Conservation (phyloP, 2,329 filamentous ascomycete genomes). For the Xylaria hypoxylon region DNA sequence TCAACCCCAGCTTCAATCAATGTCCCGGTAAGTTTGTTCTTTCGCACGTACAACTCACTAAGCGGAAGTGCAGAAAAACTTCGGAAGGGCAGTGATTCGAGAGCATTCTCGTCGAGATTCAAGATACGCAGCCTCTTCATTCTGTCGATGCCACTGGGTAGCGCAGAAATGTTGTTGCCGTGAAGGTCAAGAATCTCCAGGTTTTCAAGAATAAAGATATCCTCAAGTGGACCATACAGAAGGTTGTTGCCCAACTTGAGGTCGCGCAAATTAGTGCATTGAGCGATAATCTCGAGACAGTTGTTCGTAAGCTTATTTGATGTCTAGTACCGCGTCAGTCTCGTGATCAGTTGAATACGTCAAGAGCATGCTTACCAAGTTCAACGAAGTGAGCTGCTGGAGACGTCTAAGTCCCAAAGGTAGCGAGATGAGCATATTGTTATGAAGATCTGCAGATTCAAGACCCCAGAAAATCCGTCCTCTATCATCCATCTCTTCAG, state of each 20-base stretch:
- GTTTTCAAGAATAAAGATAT: slow-evolving; percentile 72
- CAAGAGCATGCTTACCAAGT: slow-evolving; percentile 69
- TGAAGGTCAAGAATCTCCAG: slow-evolving; percentile 87
- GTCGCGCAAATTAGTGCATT: slow-evolving; percentile 79
- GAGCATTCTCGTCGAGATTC: slow-evolving; percentile 82
- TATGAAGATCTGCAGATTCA: slow-evolving; percentile 86
- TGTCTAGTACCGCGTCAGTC: slow-evolving; percentile 63
- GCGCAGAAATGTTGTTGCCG: slow-evolving; percentile 77
- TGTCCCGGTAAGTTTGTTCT: slow-evolving; percentile 80
- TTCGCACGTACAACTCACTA: slow-evolving; percentile 77
- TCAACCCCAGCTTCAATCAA: slow-evolving; percentile 74
- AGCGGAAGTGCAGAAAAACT: slow-evolving; percentile 75
- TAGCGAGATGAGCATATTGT: slow-evolving; percentile 78
- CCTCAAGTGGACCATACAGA: slow-evolving; percentile 74
- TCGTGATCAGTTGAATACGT: neutral
- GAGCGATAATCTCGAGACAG: slow-evolving; percentile 77
- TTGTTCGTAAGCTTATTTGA: slow-evolving; percentile 83
- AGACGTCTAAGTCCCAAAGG: slow-evolving; percentile 82
- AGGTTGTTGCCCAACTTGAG: slow-evolving; percentile 84
- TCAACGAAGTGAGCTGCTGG: slow-evolving; percentile 80
- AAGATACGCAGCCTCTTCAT: slow-evolving; percentile 78
- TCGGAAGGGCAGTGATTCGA: slow-evolving; percentile 78
- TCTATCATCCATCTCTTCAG: slow-evolving; percentile 70
- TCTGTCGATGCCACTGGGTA: slow-evolving; percentile 75
- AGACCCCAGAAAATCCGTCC: slow-evolving; percentile 85